phyloP scores from a whole-genome alignment of 768 basidiomycete species.

The Pholiota conissans region DNA sequence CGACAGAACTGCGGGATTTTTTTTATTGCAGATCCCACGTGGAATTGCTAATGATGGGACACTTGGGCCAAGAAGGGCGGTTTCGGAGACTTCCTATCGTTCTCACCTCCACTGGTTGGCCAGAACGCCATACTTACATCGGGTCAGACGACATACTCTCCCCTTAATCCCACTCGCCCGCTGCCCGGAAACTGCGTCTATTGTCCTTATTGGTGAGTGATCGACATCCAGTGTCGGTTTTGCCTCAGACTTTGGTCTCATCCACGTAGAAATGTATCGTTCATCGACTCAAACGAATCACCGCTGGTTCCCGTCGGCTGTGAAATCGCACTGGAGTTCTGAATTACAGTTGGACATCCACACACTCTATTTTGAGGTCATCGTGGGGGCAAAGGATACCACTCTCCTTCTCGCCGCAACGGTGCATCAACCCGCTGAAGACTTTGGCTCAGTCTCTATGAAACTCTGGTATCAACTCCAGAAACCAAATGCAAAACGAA shows the following conservation, averaged over 20 bases:
- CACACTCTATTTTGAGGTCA: background rate
- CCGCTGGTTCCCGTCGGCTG: background rate
- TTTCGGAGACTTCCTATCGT: background rate
- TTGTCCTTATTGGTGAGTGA: no score
- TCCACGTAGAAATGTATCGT: no score
- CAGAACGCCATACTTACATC: background rate
- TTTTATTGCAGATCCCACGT: background rate
- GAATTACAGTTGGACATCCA: no score
- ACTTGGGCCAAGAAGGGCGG: background rate
- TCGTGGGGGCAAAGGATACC: no score
- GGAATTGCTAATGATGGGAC: slow-evolving; percentile 2
- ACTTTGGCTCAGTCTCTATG: no score
- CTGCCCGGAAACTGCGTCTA: no score
- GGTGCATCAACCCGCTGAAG: no score
- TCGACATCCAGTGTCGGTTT: no score
- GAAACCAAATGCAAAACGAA: no score
- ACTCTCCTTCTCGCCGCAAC: no score
- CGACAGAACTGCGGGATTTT: background rate
- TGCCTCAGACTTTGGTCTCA: no score
- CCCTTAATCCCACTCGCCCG: background rate
- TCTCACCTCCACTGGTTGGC: background rate
- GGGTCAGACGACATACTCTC: background rate
- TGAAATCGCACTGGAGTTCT: background rate
- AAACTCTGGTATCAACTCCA: no score
- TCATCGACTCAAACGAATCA: background rate